These are phyloP conservation scores for Fusarium irregulare DNA, from an alignment of 2,329 filamentous ascomycete species.

Conservation along the genomic window DNA sequence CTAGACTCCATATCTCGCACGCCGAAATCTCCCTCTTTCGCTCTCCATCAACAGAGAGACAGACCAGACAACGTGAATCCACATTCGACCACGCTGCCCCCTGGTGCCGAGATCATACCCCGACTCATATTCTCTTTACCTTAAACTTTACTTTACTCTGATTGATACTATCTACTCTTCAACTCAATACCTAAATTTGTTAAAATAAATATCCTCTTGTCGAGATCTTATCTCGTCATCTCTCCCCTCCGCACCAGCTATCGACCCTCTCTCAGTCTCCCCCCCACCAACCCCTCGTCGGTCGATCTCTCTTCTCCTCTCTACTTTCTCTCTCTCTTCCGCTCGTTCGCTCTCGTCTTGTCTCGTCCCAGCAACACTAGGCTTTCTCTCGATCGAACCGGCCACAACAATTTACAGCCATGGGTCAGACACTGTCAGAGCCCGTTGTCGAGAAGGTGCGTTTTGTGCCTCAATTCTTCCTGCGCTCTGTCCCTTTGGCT, in stretches of 20 bases:
- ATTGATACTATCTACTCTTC: constrained; percentile 10
- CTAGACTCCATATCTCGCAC: constrained; percentile 15
- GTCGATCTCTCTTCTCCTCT: constrained; percentile 37
- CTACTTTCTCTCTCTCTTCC: constrained; percentile 19
- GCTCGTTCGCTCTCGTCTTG: constrained; percentile 25
- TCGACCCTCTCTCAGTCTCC: constrained; percentile 11
- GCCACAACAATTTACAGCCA: constrained; percentile 56
- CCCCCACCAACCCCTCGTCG: constrained; percentile 36
- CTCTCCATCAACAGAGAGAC: constrained; percentile 19
- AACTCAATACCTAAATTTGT: constrained; percentile 9
- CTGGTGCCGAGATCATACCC: constrained; percentile 38
- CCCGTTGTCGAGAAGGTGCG: constrained; percentile 97
- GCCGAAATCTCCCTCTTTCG: constrained; percentile 31
- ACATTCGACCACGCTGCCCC: constrained; percentile 32
- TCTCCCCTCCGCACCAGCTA: constrained; percentile 10
- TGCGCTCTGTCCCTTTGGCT: background rate
- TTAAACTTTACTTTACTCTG: constrained; percentile 1
- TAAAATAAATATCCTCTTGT: constrained; percentile 14
- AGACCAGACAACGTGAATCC: constrained; percentile 26
- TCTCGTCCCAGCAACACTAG: constrained; percentile 38
- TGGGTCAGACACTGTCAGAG: constrained; percentile 99
- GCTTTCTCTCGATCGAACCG: constrained; percentile 45
- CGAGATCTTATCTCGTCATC: constrained; percentile 31
- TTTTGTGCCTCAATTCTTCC: constrained; percentile 27
- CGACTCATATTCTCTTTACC: constrained; percentile 20